These are phyloP conservation scores for Starmerella stigmatis DNA, from an alignment of 805 yeast genomes.

Conservation along the genomic window DNA sequence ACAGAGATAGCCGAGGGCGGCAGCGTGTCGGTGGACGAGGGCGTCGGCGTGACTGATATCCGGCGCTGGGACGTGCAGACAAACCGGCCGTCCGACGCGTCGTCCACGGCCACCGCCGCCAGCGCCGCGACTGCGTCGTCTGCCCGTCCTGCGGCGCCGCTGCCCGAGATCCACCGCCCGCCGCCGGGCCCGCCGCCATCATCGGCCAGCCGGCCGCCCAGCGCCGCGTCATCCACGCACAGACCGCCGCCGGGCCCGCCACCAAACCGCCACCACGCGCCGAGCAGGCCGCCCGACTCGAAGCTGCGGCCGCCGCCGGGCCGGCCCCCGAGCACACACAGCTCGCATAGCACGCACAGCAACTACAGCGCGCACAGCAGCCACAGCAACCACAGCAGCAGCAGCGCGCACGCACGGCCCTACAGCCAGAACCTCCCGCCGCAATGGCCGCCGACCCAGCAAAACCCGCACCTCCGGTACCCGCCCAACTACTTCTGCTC, in stretches of 20 bases:
- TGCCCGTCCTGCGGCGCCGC: not conserved
- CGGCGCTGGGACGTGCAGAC: conserved; percentile 12
- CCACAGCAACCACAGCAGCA: not conserved
- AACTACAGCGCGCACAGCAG: not conserved
- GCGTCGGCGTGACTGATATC: conserved; percentile 9
- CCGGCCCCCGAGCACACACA: not conserved
- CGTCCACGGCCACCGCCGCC: not conserved
- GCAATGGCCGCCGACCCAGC: conserved; percentile 7
- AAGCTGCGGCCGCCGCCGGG: conserved; percentile 8
- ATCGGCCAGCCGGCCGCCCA: not conserved
- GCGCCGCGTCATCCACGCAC: not conserved
- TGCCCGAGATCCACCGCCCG: not conserved
- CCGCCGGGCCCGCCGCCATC: conserved; percentile 1
- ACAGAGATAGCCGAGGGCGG: conserved; percentile 18
- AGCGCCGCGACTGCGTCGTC: not conserved
- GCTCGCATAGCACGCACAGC: conserved; percentile 1
- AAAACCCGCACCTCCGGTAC: conserved; percentile 41
- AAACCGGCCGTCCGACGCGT: conserved; percentile 1
- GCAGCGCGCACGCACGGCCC: not conserved
- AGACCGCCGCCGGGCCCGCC: conserved; percentile 13
- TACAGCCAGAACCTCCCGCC: conserved; percentile 4
- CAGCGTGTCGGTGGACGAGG: conserved; percentile 14
- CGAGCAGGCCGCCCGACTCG: not conserved
- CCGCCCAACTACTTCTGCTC: conserved; percentile 51
- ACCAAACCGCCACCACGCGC: not conserved